Evolutionary conservation across 2,329 filamentous ascomycete genomes (phyloP), one percentile per base, ranked within the genome.

Genomic region (Periconia sp.): DNA sequence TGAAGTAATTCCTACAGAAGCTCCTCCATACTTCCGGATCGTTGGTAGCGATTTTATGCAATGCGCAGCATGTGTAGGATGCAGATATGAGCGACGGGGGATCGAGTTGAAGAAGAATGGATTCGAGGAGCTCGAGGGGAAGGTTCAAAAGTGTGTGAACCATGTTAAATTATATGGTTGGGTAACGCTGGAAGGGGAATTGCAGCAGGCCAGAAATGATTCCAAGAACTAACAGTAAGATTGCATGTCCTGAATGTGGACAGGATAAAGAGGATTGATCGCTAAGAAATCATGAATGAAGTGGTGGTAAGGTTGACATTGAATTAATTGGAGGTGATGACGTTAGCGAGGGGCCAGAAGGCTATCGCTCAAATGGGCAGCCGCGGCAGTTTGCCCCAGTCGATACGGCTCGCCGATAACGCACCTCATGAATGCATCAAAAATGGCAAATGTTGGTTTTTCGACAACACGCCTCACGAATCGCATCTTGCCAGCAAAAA

Each of bases 81-180:
- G 84, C 68, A 76, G 79, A 74, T 42, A 82, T 71, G 31, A 83
- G 76, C 40, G 78, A 78, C 43, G 62, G 63, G 9, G 83, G 80
- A 46, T 80, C 76, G 47, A 85, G 77, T 67, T 85, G 85, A 57
- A 81, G 80, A 60, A 97, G 81, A 60, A 97, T 89, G 49, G 87
- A 82, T 69, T 91, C 85, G 64, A 97, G 81, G 58, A 97, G 84
- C 77, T 99, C 94, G 73, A 93, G 89, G 41, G 92, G 92, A 35
- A 94, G 79, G 17, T 57, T 50, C 23, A 62, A 60, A 52, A 73
- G 61, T 49, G 64, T 59, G 50, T 59, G 56, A 6, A 56, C 41
- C 64, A 65, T 66, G 47, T 33, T 48, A 41, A 20, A 10, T 43
- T 33, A 5, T n/a, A 37, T 5, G 5, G 11, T 5, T 37, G 23